Evolutionary conservation across 352 stramenopile genomes (phyloP).

Genomic region (Peronosclerospora sorghi): DNA sequence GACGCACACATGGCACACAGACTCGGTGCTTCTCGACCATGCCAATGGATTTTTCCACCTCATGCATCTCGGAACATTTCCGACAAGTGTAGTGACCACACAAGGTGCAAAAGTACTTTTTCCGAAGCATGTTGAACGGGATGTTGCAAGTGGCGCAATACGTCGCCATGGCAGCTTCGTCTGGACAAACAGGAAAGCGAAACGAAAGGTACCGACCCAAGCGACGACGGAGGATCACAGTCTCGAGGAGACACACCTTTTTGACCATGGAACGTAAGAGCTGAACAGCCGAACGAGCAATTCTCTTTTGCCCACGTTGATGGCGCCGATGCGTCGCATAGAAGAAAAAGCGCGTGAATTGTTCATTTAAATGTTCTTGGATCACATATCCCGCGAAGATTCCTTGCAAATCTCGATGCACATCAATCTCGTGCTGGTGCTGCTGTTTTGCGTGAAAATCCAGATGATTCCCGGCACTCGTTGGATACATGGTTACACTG

Average conservation of each 20-base stretch:
- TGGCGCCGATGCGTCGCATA: constrained; percentile 28
- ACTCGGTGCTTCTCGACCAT: constrained; percentile 33
- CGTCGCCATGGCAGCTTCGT: constrained; percentile 13
- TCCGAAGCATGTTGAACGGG: constrained; percentile 36
- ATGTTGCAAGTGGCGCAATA: constrained; percentile 36
- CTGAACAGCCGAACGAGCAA: constrained; percentile 27
- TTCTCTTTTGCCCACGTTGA: constrained; percentile 8
- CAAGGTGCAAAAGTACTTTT: constrained; percentile 41
- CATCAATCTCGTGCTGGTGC: constrained; percentile 7
- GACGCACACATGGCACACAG: constrained; percentile 33
- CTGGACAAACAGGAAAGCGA: constrained; percentile 11
- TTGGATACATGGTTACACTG: constrained; percentile 14
- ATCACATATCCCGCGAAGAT: constrained; percentile 47
- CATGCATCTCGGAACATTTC: constrained; percentile 37
- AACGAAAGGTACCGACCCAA: constrained; percentile 39
- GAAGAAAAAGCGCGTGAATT: constrained; percentile 60
- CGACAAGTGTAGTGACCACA: constrained; percentile 43
- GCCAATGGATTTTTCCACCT: constrained; percentile 34
- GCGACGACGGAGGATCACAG: constrained; percentile 35
- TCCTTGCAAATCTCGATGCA: constrained; percentile 22
- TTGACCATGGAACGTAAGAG: constrained; percentile 36
- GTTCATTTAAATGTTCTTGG: constrained; percentile 40
- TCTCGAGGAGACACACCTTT: constrained; percentile 28
- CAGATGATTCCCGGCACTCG: constrained; percentile 9
- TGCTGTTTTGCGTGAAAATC: constrained; percentile 10